phyloP scores from a whole-genome alignment of 2,329 filamentous ascomycete genomes.

The Claviceps monticola region DNA sequence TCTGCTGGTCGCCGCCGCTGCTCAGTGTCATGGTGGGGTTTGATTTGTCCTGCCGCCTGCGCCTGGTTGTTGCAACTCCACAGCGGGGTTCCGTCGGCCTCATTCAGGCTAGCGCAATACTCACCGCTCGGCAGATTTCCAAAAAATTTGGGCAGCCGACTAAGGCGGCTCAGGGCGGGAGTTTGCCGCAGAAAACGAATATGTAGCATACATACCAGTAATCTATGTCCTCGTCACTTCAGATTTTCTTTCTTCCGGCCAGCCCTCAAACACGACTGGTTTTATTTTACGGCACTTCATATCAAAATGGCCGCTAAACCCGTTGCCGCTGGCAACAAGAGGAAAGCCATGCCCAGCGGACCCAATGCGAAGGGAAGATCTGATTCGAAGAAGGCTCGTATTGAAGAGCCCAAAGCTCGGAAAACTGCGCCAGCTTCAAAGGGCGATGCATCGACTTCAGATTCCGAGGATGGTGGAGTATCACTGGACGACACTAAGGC shows the following conservation, averaged over 20 bases:
- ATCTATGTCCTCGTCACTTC: background rate
- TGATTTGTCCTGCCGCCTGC: background rate
- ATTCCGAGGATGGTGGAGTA: slow-evolving; percentile 36
- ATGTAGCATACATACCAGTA: no score
- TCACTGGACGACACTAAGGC: slow-evolving; percentile 25
- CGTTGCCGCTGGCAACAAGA: slow-evolving; percentile 36
- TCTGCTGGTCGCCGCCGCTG: background rate
- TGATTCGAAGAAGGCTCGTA: slow-evolving; percentile 37
- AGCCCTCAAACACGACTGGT: background rate
- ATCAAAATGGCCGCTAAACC: slow-evolving; percentile 34
- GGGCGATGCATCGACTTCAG: slow-evolving; percentile 29
- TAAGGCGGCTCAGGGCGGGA: background rate
- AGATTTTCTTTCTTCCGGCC: background rate
- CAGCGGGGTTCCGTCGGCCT: slow-evolving; percentile 6
- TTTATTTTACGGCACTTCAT: background rate
- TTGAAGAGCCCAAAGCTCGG: slow-evolving; percentile 20
- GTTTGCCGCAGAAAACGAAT: background rate
- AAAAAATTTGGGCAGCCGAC: slow-evolving; percentile 10
- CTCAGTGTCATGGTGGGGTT: slow-evolving; percentile 11
- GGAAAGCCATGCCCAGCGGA: slow-evolving; percentile 34
- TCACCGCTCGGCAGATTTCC: slow-evolving; percentile 24
- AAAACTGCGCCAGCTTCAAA: slow-evolving; percentile 15
- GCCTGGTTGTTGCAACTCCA: slow-evolving; percentile 4
- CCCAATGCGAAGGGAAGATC: slow-evolving; percentile 24
- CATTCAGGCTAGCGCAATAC: slow-evolving; percentile 9